Conservation (phyloP, 1,284 basidiomycete species). For the Ganoderma multipileum region DNA sequence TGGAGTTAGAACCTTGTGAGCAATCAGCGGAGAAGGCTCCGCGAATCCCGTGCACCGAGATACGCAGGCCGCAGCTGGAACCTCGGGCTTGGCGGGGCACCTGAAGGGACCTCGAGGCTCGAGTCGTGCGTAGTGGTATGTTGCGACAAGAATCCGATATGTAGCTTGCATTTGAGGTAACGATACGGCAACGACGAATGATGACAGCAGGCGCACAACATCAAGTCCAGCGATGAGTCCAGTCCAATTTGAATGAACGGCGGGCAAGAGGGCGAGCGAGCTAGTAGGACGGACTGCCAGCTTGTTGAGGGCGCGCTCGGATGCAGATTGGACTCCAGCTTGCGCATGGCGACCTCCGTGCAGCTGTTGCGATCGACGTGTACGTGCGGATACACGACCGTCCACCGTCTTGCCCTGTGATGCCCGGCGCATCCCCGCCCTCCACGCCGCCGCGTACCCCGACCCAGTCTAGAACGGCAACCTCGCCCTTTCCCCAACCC, state of each 20-base stretch:
- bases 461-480: constrained; percentile 16
- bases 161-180: constrained; percentile 30
- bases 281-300: neutral
- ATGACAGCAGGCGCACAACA: constrained; percentile 29
- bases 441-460: constrained; percentile 11
- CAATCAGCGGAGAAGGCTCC: neutral
- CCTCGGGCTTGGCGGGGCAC: neutral
- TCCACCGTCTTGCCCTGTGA: neutral
- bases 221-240: constrained; percentile 19
- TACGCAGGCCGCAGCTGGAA: neutral
- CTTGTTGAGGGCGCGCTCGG: neutral
- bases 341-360: constrained; percentile 13
- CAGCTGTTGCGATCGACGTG: constrained; percentile 19
- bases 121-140: constrained; percentile 2
- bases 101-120: neutral
- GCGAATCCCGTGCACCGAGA: neutral
- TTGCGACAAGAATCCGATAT: constrained; percentile 13
- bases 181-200: constrained; percentile 23
- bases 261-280: neutral
- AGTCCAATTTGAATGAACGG: constrained; percentile 16
- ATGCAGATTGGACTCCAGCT: constrained; percentile 6
- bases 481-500: neutral
- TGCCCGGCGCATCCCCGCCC: constrained; percentile 17
- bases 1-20: neutral
- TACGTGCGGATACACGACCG: constrained; percentile 10